Evolutionary conservation across 1,284 basidiomycete species (phyloP), one percentile per base, ranked within the genome.

Genomic region (Ganoderma multipileum): DNA sequence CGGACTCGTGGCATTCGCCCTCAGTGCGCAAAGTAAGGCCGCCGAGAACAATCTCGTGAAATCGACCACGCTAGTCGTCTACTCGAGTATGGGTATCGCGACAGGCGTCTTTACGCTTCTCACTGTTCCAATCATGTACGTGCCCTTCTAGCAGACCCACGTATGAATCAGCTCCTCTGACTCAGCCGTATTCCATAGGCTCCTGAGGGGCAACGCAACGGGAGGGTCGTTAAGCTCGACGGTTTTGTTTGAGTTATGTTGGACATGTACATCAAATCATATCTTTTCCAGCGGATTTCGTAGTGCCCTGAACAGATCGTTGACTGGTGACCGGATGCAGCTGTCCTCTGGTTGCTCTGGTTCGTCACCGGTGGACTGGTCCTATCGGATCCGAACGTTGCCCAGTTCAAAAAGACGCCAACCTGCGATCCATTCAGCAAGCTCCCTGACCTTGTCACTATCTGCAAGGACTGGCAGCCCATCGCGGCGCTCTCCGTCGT

Each of bases 61-160:
- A 33, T 60, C 36, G 20, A 60, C 36, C 2, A 39, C 58, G 0
- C 38, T 67, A 39, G 66, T 66, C 3, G 47, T 52, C 47, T 71
- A 69, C 61, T 57, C 68, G 1, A 67, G 36, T 42, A 44, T 67
- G 23, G 70, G 68, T 9, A 61, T 71, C n/a, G 58, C 70, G 3
- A 61, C 68, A 3, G 60, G 65, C 23, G 57, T 58, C n/a, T 41
- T 69, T 7, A 65, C 70, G 9, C 61, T 69, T 0, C 33, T 71
- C 23, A 60, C 68, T 3, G 55, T 67, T 0, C 61, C 50, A 5
- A 8, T 68, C 8, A 44, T 71, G 70, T 71, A 26, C n/a, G 67
- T 67, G 38, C n/a, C 14, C 4, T 26, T 63, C 41, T 47, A 11
- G 33, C 57, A 12, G 16, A 20, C 7, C 50, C 30, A 20, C 8